Evolutionary conservation across 257 asterid species (phyloP), one percentile per base, ranked within the genome.

Genomic region (Mentha longifolia): DNA sequence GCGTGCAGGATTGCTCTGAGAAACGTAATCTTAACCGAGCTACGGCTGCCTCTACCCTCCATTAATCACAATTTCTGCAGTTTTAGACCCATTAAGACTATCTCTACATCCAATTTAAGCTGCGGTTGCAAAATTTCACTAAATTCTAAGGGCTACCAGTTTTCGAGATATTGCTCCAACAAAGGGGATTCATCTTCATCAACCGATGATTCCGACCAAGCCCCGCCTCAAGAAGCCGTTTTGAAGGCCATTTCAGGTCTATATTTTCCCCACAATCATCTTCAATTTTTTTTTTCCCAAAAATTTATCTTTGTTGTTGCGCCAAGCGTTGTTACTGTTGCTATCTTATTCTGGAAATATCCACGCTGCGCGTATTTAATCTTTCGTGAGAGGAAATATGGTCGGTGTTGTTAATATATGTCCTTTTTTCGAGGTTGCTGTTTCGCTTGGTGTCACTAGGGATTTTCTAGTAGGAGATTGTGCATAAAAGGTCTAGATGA

Each of bases 171-270:
- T 77, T 87, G 90, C 84, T 86, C 88, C 20, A 78, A 70, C 16
- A 45, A 66, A 68, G 88, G 74, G 45, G 75, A 75, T 77, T 78
- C 85, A 16, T 74, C 84, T 71, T 35, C 88, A 11, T 80, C 88
- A 9, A 22, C 54, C 59, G 91, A 85, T 61, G 95, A 86, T 77
- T 68, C 82, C n/a, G 96, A 87, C 51, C 96, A 79, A 71, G 89
- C 79, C 12, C 98, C 96, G 9, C 97, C 98, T 65, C 98, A 93
- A 66, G 95, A 91, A 86, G 98, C 91, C 75, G 94, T 93, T 74
- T 79, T 93, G 70, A 93, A 90, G 85, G 98, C 97, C 54, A 93
- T 93, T 79, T 89, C 97, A 82, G 97, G 98, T 87, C 16, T 10
- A 0, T 63, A 37, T 73, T 30, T 19, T 45, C 19, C 39, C 31